Evolutionary conservation across 192 early-diverging fungal genomes (phyloP).

Genomic region (Podila epigama): DNA sequence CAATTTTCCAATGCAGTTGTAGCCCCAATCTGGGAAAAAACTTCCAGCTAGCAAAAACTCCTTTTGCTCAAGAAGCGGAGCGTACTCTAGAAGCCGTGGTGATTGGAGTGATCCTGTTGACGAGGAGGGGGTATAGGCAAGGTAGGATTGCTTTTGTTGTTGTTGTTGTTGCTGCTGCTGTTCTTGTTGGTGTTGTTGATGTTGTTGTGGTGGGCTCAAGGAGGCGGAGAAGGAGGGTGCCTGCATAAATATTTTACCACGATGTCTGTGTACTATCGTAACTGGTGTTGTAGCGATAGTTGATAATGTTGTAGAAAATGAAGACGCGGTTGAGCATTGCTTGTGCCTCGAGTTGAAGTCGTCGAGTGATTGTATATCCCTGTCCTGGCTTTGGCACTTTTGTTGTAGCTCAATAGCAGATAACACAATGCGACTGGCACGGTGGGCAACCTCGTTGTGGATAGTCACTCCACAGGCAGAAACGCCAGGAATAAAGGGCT

Average conservation of each 20-base stretch:
- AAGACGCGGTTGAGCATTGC: no score
- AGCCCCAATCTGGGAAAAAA: conserved; percentile 50
- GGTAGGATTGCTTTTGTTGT: background rate
- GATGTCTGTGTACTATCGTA: background rate
- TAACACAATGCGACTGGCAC: conserved; percentile 35
- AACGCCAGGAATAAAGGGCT: background rate
- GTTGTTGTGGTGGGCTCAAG: background rate
- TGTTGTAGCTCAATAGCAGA: background rate
- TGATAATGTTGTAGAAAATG: no score
- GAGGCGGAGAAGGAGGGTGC: background rate
- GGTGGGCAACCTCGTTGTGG: conserved; percentile 50
- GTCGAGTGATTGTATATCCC: no score
- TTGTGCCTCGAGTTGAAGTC: no score
- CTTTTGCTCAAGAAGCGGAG: conserved; percentile 19
- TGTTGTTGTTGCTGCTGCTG: background rate
- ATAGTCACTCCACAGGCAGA: conserved; percentile 44
- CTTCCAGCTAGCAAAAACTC: conserved; percentile 31
- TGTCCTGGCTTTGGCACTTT: no score
- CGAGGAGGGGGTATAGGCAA: background rate
- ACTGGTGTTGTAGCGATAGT: no score
- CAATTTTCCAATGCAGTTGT: conserved; percentile 44
- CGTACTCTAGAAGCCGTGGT: conserved; percentile 9
- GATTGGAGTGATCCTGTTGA: background rate
- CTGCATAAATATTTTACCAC: background rate
- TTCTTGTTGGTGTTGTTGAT: background rate